Percentiles rank a stretch among this genome's conserved stretches.
phyloP scores from a whole-genome alignment of 1,284 basidiomycete species.

The Rhodotorula sp. region DNA sequence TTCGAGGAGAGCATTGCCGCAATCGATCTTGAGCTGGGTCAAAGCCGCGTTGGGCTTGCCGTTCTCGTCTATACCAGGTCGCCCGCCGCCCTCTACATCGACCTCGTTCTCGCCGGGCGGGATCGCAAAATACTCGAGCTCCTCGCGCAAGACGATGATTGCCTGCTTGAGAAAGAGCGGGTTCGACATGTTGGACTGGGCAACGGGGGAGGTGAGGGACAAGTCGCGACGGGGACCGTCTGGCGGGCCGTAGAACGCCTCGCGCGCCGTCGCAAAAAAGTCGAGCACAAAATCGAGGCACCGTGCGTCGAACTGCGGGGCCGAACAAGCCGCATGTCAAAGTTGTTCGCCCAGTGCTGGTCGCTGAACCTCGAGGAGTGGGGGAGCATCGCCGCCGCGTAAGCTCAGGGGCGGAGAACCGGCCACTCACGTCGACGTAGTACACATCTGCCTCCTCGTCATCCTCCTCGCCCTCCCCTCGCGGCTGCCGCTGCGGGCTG shows the following conservation, averaged over 20 bases:
- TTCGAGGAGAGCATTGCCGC: conserved; percentile 82
- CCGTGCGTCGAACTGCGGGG: conserved; percentile 83
- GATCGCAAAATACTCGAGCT: conserved; percentile 97
- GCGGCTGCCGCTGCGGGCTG: conserved; percentile 69
- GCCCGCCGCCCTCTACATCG: conserved; percentile 51
- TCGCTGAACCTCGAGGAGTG: too few species aligned
- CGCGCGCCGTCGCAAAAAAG: conserved; percentile 68
- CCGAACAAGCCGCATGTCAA: too few species aligned
- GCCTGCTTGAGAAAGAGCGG: conserved; percentile 94
- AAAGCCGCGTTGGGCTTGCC: conserved; percentile 75
- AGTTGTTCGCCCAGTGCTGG: too few species aligned
- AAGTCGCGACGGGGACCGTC: conserved; percentile 42
- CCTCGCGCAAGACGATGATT: conserved; percentile 95
- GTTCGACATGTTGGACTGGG: conserved; percentile 60
- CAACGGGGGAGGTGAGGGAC: conserved; percentile 54
- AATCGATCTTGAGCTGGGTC: conserved; percentile 73
- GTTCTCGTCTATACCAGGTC: conserved; percentile 64
- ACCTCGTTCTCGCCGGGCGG: conserved; percentile 56
- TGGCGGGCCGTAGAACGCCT: conserved; percentile 86
- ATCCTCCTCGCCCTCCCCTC: conserved; percentile 56
- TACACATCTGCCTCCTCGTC: conserved; percentile 80
- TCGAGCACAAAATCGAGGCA: conserved; percentile 74
- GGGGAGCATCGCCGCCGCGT: too few species aligned
- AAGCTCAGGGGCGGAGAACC: too few species aligned
- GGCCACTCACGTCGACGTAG: conserved; percentile 79